A percentile compares a stretch with the other conserved stretches of the same genome.
phyloP scores from a whole-genome alignment of 345 rosid species.

The Eucalyptus leucophloia region DNA sequence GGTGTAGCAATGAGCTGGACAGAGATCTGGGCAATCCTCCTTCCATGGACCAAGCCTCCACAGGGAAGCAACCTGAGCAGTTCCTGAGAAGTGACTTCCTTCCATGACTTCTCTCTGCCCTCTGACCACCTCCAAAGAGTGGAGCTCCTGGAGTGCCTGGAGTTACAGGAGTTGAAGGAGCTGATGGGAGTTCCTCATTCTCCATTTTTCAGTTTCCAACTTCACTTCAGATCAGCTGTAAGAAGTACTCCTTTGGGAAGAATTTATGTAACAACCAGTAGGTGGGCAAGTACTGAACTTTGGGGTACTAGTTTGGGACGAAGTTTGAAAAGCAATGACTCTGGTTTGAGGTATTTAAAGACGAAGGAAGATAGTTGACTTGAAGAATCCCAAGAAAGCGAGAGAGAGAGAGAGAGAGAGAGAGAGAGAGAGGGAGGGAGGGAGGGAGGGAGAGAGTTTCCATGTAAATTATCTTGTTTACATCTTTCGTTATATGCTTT shows the following conservation, averaged over 20 bases:
- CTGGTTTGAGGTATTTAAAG: background rate
- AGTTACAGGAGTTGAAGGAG: constrained; percentile 68
- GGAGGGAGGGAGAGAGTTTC: no score
- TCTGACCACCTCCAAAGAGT: constrained; percentile 33
- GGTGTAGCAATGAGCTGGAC: constrained; percentile 58
- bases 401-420: background rate
- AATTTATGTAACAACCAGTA: background rate
- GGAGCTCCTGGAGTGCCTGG: constrained; percentile 67
- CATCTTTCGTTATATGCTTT: background rate
- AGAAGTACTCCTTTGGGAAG: background rate
- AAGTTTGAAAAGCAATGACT: background rate
- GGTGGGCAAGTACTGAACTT: background rate
- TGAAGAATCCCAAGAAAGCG: background rate
- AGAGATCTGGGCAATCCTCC: constrained; percentile 58
- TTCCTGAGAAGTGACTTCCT: constrained; percentile 45
- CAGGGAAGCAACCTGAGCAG: constrained; percentile 49
- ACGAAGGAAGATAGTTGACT: background rate
- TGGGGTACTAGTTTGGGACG: background rate
- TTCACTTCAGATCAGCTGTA: background rate
- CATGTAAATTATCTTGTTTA: background rate
- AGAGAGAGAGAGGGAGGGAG: background rate
- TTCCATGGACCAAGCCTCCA: constrained; percentile 62
- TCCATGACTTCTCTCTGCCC: background rate
- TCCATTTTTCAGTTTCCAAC: constrained; percentile 9
- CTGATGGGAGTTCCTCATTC: constrained; percentile 49